A percentile compares a stretch with the other conserved stretches of the same genome.
Conservation (phyloP, 768 basidiomycete species). For the Saitozyma sp. region DNA sequence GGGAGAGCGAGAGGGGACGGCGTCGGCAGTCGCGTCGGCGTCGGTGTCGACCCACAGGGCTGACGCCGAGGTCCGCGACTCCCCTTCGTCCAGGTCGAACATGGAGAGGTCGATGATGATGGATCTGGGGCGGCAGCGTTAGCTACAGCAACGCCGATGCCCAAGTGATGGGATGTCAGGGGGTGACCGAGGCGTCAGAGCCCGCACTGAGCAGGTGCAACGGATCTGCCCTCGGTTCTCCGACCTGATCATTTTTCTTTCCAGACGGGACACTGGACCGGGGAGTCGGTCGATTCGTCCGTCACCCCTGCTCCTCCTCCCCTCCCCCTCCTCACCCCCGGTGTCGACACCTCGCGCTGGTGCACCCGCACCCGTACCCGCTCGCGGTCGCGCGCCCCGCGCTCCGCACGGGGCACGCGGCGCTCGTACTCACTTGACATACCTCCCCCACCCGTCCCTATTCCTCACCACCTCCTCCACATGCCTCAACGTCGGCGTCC, state of each 20-base stretch:
- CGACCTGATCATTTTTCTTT: no score
- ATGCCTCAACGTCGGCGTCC: constrained; percentile 31
- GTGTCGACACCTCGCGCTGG: no score
- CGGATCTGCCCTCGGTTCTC: no score
- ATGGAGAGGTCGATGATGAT: constrained; percentile 49
- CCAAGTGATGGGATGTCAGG: background rate
- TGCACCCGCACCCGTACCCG: no score
- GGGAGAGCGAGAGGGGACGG: background rate
- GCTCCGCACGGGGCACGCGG: background rate
- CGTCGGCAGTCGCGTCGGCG: no score
- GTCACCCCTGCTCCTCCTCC: background rate
- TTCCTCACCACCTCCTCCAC: constrained; percentile 35
- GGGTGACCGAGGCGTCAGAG: background rate
- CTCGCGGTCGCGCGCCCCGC: background rate
- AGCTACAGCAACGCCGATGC: no score
- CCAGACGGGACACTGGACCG: no score
- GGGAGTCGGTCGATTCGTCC: no score
- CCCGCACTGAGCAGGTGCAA: background rate
- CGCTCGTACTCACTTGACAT: constrained; percentile 37
- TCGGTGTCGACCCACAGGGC: no score
- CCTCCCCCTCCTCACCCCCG: no score
- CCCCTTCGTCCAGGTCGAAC: constrained; percentile 40
- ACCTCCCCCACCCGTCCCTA: constrained; percentile 40
- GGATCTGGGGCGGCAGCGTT: constrained; percentile 15
- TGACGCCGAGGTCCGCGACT: background rate